These are phyloP conservation scores for Penicillium alfredii DNA, from an alignment of 495 filamentous ascomycete genomes.

Conservation along the genomic window DNA sequence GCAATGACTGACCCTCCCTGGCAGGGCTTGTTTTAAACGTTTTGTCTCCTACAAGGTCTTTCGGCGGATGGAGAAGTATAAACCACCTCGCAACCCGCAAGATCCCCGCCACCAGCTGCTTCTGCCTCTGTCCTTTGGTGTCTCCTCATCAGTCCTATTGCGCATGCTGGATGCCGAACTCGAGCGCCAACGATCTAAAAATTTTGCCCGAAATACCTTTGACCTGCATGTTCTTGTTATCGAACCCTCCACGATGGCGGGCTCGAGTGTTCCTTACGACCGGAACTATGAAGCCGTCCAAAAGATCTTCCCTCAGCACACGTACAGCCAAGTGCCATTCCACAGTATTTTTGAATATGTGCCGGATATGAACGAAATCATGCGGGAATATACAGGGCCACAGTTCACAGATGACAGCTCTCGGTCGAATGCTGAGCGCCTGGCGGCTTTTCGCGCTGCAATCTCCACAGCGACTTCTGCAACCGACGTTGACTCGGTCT, in stretches of 20 bases:
- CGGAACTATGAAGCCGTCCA: constrained; percentile 34
- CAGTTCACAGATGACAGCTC: constrained; percentile 26
- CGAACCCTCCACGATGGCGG: constrained; percentile 43
- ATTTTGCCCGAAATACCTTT: constrained; percentile 56
- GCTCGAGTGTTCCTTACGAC: constrained; percentile 18
- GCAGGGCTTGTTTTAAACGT: constrained; percentile 67
- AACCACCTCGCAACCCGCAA: constrained; percentile 28
- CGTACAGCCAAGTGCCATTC: constrained; percentile 49
- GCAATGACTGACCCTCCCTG: constrained; percentile 8
- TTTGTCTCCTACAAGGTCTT: constrained; percentile 71
- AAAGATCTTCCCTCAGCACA: constrained; percentile 53
- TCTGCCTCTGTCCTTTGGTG: constrained; percentile 75
- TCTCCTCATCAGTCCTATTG: constrained; percentile 73
- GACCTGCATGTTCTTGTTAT: constrained; percentile 62
- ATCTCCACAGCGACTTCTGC: constrained; percentile 68
- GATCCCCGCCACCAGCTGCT: constrained; percentile 50
- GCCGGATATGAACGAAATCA: constrained; percentile 24
- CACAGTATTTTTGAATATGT: constrained; percentile 49
- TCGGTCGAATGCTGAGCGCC: constrained; percentile 32
- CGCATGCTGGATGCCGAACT: constrained; percentile 68
- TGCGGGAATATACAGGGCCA: constrained; percentile 23
- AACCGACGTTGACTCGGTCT: constrained; percentile 61
- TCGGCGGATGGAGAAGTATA: constrained; percentile 69
- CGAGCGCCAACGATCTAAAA: constrained; percentile 50
- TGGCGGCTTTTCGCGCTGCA: constrained; percentile 49